Conservation (phyloP, 2,329 filamentous ascomycete genomes). For the Graphilbum fragrans region DNA sequence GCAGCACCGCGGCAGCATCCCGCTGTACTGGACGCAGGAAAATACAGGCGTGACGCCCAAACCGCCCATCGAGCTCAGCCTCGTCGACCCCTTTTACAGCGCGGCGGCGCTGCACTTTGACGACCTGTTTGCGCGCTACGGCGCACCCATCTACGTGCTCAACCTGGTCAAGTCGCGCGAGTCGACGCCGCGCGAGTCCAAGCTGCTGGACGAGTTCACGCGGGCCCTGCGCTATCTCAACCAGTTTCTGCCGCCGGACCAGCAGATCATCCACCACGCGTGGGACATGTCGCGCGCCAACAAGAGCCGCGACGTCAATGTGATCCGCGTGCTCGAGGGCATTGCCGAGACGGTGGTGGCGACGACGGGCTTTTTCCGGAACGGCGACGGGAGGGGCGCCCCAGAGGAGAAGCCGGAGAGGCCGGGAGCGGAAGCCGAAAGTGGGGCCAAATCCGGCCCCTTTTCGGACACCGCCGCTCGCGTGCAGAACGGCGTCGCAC, state of each 20-base stretch:
- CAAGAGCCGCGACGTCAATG: slow-evolving; percentile 83
- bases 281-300: slow-evolving; percentile 98
- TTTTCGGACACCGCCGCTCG: slow-evolving; percentile 33
- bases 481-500: slow-evolving; percentile 82
- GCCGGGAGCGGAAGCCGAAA: background rate
- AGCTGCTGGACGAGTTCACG: slow-evolving; percentile 77
- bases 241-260: slow-evolving; percentile 72
- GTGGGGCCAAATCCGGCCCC: background rate
- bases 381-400: slow-evolving; percentile 60
- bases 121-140: slow-evolving; percentile 85
- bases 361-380: slow-evolving; percentile 88
- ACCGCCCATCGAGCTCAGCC: slow-evolving; percentile 85
- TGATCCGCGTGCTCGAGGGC: slow-evolving; percentile 79
- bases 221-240: slow-evolving; percentile 85
- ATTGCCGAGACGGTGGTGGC: slow-evolving; percentile 82
- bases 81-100: slow-evolving; percentile 93
- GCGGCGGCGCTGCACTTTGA: slow-evolving; percentile 92
- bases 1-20: slow-evolving; percentile 93
- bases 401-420: background rate
- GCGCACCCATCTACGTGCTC: slow-evolving; percentile 79
- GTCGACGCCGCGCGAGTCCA: slow-evolving; percentile 80
- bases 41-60: slow-evolving; percentile 92
- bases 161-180: slow-evolving; percentile 88
- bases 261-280: slow-evolving; percentile 84
- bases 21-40: slow-evolving; percentile 94